These are phyloP conservation scores for Blastocystis sp. DNA, from an alignment of 352 stramenopile species.

Conservation along the genomic window DNA sequence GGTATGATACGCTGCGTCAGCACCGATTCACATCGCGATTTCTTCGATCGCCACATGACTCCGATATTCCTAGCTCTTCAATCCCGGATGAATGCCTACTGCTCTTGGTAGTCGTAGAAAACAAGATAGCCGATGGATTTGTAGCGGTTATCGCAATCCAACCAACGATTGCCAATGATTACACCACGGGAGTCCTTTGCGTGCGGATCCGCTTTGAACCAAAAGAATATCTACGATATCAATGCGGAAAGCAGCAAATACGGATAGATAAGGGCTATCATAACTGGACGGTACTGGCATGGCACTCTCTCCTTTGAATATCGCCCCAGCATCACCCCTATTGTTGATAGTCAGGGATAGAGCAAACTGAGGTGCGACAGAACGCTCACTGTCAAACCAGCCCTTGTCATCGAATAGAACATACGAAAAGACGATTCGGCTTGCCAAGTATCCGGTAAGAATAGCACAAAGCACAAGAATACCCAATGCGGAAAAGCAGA, in stretches of 20 bases:
- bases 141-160: background rate
- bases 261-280: slow-evolving; percentile 40
- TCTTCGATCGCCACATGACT: slow-evolving; percentile 44
- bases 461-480: background rate
- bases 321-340: background rate
- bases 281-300: background rate
- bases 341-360: background rate
- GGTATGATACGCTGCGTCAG: background rate
- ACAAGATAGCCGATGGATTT: slow-evolving; percentile 32
- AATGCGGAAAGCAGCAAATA: background rate
- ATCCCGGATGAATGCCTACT: background rate
- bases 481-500: background rate
- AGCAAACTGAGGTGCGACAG: background rate
- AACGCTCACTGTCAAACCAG: background rate
- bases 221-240: slow-evolving; percentile 43
- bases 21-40: slow-evolving; percentile 9
- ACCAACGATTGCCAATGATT: slow-evolving; percentile 13
- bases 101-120: background rate
- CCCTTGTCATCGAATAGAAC: background rate
- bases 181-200: background rate
- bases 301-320: background rate
- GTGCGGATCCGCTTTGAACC: slow-evolving; percentile 1
- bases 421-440: background rate
- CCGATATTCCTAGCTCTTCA: background rate
- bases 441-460: background rate